Evolutionary conservation across 2,329 filamentous ascomycete genomes (phyloP).

Genomic region (Xylariaceae sp.): DNA sequence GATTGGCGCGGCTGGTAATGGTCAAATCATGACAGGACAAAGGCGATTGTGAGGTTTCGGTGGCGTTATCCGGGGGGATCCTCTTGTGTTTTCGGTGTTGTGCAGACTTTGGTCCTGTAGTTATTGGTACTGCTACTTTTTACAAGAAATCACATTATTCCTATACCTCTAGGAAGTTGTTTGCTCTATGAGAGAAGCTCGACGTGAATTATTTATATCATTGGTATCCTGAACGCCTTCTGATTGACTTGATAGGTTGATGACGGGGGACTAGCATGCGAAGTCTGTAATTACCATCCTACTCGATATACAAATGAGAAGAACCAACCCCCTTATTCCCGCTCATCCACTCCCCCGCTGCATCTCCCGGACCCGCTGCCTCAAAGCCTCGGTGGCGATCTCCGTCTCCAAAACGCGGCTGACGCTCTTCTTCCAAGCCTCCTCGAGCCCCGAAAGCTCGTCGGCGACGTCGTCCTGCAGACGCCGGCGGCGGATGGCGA

Average conservation of each 20-base stretch:
- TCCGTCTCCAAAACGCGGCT: constrained; percentile 81
- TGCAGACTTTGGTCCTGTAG: constrained; percentile 18
- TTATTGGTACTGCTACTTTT: constrained; percentile 29
- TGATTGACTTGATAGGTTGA: not conserved
- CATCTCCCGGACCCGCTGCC: constrained; percentile 61
- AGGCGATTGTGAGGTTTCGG: constrained; percentile 17
- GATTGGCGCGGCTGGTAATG: constrained; percentile 14
- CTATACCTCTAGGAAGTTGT: not conserved
- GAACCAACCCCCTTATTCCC: too few relatives aligned
- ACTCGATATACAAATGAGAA: too few relatives aligned
- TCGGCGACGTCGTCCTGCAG: constrained; percentile 67
- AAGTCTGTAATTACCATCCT: not conserved
- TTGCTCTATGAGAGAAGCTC: not conserved
- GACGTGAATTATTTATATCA: constrained; percentile 17
- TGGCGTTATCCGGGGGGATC: constrained; percentile 28
- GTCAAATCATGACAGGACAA: constrained; percentile 10
- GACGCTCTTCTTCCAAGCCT: constrained; percentile 74
- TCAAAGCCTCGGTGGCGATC: constrained; percentile 71
- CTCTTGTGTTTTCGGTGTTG: constrained; percentile 24
- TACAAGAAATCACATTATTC: constrained; percentile 15
- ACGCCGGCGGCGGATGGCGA: constrained; percentile 65
- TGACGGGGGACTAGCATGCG: not conserved
- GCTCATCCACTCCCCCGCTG: constrained; percentile 38
- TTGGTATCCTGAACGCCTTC: constrained; percentile 6
- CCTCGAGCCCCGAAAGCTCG: constrained; percentile 70